These are phyloP conservation scores for Daphne laureola DNA, from an alignment of 441 rosid species.

Conservation along the genomic window DNA sequence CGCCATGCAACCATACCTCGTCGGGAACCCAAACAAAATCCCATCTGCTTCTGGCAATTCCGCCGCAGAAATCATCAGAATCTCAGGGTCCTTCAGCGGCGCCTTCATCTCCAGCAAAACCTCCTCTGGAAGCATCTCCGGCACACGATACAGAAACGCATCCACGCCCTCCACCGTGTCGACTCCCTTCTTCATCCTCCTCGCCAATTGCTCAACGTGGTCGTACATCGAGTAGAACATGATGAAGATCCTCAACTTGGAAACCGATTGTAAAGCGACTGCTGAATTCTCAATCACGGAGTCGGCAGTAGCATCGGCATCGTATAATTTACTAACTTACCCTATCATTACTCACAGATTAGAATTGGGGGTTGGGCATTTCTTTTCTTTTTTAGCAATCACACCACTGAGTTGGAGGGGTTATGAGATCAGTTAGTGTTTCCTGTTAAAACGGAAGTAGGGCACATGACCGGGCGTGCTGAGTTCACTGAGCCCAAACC, in stretches of 20 bases:
- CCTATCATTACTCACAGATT: too few relatives aligned
- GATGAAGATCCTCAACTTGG: constrained; percentile 42
- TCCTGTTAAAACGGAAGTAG: too few relatives aligned
- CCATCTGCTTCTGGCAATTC: constrained; percentile 70
- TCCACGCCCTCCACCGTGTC: constrained; percentile 71
- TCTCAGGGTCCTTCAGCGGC: constrained; percentile 43
- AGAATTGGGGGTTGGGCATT: too few relatives aligned
- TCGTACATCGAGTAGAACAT: constrained; percentile 94
- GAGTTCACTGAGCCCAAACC: too few relatives aligned
- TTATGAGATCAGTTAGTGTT: too few relatives aligned
- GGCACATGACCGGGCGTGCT: too few relatives aligned
- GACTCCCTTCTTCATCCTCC: constrained; percentile 82
- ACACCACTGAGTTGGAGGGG: too few relatives aligned
- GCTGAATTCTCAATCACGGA: constrained; percentile 15
- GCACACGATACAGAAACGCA: constrained; percentile 55
- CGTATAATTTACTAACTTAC: too few relatives aligned
- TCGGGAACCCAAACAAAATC: constrained; percentile 79
- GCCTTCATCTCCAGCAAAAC: constrained; percentile 69
- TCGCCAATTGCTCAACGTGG: constrained; percentile 87
- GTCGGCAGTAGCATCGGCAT: constrained; percentile 10
- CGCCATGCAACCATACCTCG: constrained; percentile 92
- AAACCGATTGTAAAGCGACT: constrained; percentile 8
- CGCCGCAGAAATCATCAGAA: constrained; percentile 49
- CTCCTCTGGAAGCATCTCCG: constrained; percentile 67
- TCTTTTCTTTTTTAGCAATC: too few relatives aligned